Conservation (phyloP, 2,329 filamentous ascomycete species). For the Dothistroma pini region DNA sequence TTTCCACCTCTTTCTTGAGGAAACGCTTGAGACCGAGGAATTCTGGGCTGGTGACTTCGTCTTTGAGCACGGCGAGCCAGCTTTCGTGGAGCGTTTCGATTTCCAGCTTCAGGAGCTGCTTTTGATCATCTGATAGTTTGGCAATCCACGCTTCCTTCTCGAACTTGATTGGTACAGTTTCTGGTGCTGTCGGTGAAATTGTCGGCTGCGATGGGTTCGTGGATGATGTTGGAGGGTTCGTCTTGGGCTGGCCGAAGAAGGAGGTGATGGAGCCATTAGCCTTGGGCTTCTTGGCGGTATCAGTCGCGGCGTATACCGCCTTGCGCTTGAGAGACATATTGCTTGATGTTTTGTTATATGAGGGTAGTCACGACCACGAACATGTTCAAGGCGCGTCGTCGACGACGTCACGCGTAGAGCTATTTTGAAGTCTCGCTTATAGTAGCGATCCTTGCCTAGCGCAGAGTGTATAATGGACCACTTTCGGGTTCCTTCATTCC, state of each 20-base stretch:
- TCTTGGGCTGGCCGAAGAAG: constrained; percentile 76
- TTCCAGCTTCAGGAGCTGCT: constrained; percentile 76
- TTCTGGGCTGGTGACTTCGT: constrained; percentile 72
- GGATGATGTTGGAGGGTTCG: constrained; percentile 30
- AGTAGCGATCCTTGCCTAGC: not conserved
- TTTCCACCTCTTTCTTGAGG: constrained; percentile 69
- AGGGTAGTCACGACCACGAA: not conserved
- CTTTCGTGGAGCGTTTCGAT: constrained; percentile 88
- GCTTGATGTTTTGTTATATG: not conserved
- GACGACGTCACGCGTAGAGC: not conserved
- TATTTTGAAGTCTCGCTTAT: not conserved
- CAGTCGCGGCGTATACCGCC: constrained; percentile 42
- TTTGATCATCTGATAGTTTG: constrained; percentile 75
- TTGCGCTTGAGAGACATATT: constrained; percentile 52
- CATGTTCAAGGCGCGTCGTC: not conserved
- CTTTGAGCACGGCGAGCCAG: constrained; percentile 86
- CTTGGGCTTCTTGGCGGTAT: constrained; percentile 50
- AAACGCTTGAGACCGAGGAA: constrained; percentile 89
- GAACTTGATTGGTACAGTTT: constrained; percentile 55
- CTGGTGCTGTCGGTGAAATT: constrained; percentile 32
- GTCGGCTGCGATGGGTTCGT: constrained; percentile 28
- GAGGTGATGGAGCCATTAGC: constrained; percentile 76
- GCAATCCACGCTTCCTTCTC: constrained; percentile 89
- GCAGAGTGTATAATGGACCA: not conserved
- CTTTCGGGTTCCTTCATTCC: not conserved